Base-by-base conservation (phyloP, 441 rosid species). In the Flueggea neowawraea region DNA sequence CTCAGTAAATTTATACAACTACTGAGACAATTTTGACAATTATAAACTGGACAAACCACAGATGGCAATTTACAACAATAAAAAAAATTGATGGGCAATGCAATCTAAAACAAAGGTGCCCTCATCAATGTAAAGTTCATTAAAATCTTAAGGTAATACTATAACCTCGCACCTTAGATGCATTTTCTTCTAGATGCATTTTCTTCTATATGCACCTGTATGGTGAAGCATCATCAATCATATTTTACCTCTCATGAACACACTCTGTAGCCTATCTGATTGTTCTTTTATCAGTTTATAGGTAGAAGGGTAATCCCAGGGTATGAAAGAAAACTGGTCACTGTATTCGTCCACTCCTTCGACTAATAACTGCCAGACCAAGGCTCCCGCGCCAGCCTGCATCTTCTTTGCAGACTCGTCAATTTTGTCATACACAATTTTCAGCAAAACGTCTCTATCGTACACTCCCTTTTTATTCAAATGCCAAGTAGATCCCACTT, bases 341-440 rank as follows among this genome's bases (percentile, higher is more conserved):
- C 72, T 12, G 16, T 79, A 82, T 41, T 66, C 64, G 22, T 69
- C 77, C 10, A 56, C 62, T 32, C 73, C 84, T 66, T 73, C 77
- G 51, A 75, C 84, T 63, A 79, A 31, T 59, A 82, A 54, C 63
- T 79, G 87, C 84, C 80, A 82, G 17, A 82, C 57, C 56, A 79
- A 67, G 58, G 84, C 80, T 57, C 82, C 87, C 7, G 80, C 84
- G 31, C 82, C 84, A 31, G 87, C 73, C 57, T 53, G 67, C 44
- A 60, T 31, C 52, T 75, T 69, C 72, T 65, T 71, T 31, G 82
- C 76, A 5, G 81, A 82, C 31, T 73, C 78, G 15, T 79, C 73
- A 31, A 82, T 62, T 56, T 62, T 77, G 51, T 79, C 76, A 13
- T 73, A 80, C 31, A 77, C 63, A 0, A 54, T 67, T 65, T 73